Conservation (phyloP, 352 stramenopile species). For the Phytophthora syringae region DNA sequence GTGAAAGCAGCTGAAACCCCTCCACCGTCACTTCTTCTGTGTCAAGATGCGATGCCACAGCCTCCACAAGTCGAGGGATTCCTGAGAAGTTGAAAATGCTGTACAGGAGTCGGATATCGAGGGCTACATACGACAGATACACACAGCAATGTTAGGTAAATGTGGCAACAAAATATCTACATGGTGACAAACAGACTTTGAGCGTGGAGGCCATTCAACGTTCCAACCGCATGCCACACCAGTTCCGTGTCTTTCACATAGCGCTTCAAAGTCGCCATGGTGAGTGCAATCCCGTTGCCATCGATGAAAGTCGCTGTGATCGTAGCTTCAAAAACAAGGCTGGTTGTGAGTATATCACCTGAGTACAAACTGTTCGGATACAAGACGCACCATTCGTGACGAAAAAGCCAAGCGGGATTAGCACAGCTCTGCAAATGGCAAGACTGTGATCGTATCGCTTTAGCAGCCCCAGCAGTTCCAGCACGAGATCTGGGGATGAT, state of each 20-base stretch:
- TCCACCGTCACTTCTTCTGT: conserved; percentile 80
- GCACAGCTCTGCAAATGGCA: conserved; percentile 50
- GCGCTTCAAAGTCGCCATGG: conserved; percentile 54
- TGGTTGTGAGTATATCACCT: background rate
- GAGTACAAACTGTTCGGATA: background rate
- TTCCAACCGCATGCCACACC: conserved; percentile 74
- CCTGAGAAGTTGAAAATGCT: conserved; percentile 58
- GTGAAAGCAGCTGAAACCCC: conserved; percentile 71
- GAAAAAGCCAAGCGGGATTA: conserved; percentile 70
- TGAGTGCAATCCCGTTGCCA: conserved; percentile 63
- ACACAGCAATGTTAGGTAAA: too few species aligned
- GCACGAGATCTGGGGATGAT: conserved; percentile 50
- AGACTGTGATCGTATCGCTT: conserved; percentile 60
- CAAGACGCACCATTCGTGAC: conserved; percentile 61
- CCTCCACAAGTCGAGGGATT: conserved; percentile 67
- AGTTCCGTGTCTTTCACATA: conserved; percentile 70
- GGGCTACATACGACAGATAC: too few species aligned
- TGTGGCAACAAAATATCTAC: too few species aligned
- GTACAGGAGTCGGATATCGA: conserved; percentile 58
- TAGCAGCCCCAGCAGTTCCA: conserved; percentile 64
- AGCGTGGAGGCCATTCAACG: conserved; percentile 70
- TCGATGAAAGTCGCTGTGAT: conserved; percentile 72
- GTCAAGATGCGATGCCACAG: conserved; percentile 69
- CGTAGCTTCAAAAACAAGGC: conserved; percentile 31
- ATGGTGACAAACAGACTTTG: conserved; percentile 43